Base-by-base conservation (phyloP, 2,329 filamentous ascomycete genomes). In the Epichloe brachyelytri region DNA sequence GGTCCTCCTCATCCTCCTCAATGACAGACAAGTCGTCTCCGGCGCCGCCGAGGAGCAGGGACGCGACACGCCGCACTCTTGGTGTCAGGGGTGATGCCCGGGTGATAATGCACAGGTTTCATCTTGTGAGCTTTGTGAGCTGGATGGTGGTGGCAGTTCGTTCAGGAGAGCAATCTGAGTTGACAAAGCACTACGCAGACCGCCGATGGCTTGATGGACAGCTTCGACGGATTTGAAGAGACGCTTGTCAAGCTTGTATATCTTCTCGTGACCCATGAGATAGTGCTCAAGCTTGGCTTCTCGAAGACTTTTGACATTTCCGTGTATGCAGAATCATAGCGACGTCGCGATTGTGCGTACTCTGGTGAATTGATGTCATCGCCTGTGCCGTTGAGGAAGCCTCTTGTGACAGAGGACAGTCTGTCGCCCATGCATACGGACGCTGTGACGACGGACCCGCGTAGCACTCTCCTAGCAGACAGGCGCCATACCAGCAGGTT, bases 271-370 rank as follows among this genome's bases (percentile, higher is more conserved):
- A 2, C 91, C 91, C 4, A 88, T 66, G 2, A 90, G 71, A 61
- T 87, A 95, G 62, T 95, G 87, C 65, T 97, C 91, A 53, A 88
- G 83, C 63, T 91, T 95, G 14, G 90, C 86, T 65, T 97, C 91
- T 55, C 81, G 79, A 12, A 95, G 72, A 54, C 87, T 84, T 63
- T 87, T 48, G 85, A 80, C 64, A 96, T 82, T 37, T 80, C 75
- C 14, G 76, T 73, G 60, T 89, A 83, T 2, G 81, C 80, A 4
- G 78, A 73, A 56, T 79, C 81, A 67, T 89, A 91, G 40, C 73
- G 73, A 2, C 74, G 70, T 14, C 77, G 78, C 37, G 83, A 78
- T 48, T 76, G 73, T 41, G 76, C 66, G 62, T 89, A 91, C 12
- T 79, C 75, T 2, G 77, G 69, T 2, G 83, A 81, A 51, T 78